Base-by-base conservation (phyloP, 306 rosid species). In the Pyrus bretschneideri region DNA sequence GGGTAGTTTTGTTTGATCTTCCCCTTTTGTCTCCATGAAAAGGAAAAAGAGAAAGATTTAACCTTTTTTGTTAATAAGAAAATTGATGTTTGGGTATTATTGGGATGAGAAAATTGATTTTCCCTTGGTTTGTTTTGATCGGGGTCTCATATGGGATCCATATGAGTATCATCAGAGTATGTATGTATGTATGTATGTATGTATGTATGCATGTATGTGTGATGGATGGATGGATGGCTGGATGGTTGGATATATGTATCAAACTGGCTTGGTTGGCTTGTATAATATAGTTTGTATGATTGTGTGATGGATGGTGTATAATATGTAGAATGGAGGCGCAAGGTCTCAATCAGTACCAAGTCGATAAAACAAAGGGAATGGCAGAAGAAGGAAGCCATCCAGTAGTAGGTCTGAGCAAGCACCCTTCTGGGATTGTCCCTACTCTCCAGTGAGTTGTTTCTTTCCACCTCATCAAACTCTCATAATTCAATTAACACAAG, bases 381-480 rank as follows among this genome's bases (percentile, higher is more conserved):
- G 89, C 97, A n/a, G 98, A 92, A 91, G 96, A 92, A 85, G 95
- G 91, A 44, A 90, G 87, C 90, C 97, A 95, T 66, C 96, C 97
- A 0, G 91, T 90, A 18, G 98, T 92, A 18, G 98, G 89, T 89
- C 86, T 79, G 62, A 84, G 79, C 85, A 88, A 90, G 79, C 97
- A 95, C 70, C 98, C 97, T 86, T 92, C 97, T 78, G 97, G 97
- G 80, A 95, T 92, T 30, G 92, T 95, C 45, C 98, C 98, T 45
- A 95, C 95, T 75, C 93, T 95, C 10, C 98, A 90, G 98, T 95
- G 92, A 90, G 98, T 92, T 31, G 17, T 62, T 29, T 62, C 11
- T 27, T 61, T 62, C 22, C 10, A 17, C 38, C 23, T 64, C 19
- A n/a, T 62, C 8, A 9, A 2, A 10, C 13, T 66, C 13, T 66